Evolutionary conservation across 768 basidiomycete species (phyloP).

Genomic region (Tephrocybe rancida): DNA sequence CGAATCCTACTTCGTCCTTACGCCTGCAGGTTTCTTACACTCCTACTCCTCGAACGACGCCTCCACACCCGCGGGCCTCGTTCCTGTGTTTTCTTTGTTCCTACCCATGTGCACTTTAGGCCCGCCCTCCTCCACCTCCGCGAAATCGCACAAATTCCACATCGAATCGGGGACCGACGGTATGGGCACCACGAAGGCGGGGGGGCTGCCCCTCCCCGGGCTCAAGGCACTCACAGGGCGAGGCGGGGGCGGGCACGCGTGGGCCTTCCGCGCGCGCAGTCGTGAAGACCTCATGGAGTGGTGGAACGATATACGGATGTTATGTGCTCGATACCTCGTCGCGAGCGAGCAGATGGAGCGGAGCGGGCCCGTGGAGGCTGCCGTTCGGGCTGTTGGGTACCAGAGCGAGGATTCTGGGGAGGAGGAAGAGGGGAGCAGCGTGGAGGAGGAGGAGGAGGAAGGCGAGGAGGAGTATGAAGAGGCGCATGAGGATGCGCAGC

Average conservation of each 20-base stretch:
- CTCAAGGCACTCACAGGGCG: conserved; percentile 36
- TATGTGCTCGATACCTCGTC: conserved; percentile 91
- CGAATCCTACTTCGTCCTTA: conserved; percentile 91
- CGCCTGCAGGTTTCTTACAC: conserved; percentile 95
- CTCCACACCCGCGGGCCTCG: conserved; percentile 42
- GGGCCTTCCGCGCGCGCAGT: conserved; percentile 87
- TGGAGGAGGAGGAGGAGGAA: conserved; percentile 51
- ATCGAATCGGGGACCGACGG: conserved; percentile 92
- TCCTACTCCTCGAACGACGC: conserved; percentile 85
- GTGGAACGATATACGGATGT: conserved; percentile 98
- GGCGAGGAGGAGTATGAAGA: conserved; percentile 50
- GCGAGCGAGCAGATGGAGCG: conserved; percentile 93
- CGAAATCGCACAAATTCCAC: conserved; percentile 89
- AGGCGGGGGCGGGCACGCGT: conserved; percentile 45
- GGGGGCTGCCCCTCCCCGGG: conserved; percentile 33
- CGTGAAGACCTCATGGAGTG: conserved; percentile 99
- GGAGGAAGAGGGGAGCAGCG: conserved; percentile 41
- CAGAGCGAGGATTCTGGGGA: conserved; percentile 74
- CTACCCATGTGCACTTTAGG: conserved; percentile 95
- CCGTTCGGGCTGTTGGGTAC: conserved; percentile 89
- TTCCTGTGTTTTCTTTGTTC: conserved; percentile 86
- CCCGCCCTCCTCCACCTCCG: conserved; percentile 71
- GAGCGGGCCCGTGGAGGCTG: conserved; percentile 89
- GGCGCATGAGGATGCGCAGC: conserved; percentile 31
- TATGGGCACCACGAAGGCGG: conserved; percentile 61